Percentiles rank a stretch among this genome's conserved stretches.
These are phyloP conservation scores for Tephrocybe sp. DNA, from an alignment of 768 basidiomycete species.

Conservation along the genomic window DNA sequence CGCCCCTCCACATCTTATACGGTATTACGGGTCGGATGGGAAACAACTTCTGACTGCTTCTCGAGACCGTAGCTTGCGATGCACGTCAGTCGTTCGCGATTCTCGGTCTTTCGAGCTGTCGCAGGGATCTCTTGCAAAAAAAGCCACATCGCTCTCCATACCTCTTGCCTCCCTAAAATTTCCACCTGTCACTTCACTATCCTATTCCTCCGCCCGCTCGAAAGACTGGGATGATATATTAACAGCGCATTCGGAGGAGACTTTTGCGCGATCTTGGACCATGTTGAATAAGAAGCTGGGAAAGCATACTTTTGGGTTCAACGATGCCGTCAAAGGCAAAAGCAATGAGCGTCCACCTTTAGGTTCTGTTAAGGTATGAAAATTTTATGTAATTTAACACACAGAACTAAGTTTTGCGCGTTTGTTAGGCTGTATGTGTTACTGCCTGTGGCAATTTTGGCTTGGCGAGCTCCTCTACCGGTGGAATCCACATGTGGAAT, in stretches of 20 bases:
- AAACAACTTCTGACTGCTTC: constrained; percentile 91
- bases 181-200: constrained; percentile 72
- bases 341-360: constrained; percentile 37
- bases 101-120: constrained; percentile 93
- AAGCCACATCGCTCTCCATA: constrained; percentile 74
- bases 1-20: constrained; percentile 84
- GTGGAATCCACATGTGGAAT: constrained; percentile 89
- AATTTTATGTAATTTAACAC: not conserved
- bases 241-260: constrained; percentile 85
- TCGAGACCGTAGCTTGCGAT: constrained; percentile 83
- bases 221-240: constrained; percentile 99
- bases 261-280: constrained; percentile 84
- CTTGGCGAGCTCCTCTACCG: constrained; percentile 77
- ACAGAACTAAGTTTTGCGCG: not conserved
- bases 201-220: constrained; percentile 74
- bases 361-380: constrained; percentile 69
- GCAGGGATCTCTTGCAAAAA: constrained; percentile 86
- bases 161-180: constrained; percentile 83
- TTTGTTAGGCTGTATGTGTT: constrained; percentile 71
- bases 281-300: constrained; percentile 81
- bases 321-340: constrained; percentile 48
- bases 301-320: constrained; percentile 65
- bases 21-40: constrained; percentile 97
- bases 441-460: constrained; percentile 97
- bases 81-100: constrained; percentile 91